A percentile compares a stretch with the other conserved stretches of the same genome.
Conservation (phyloP, 106 monocot species). For the Alisma plantagoaquatica region DNA sequence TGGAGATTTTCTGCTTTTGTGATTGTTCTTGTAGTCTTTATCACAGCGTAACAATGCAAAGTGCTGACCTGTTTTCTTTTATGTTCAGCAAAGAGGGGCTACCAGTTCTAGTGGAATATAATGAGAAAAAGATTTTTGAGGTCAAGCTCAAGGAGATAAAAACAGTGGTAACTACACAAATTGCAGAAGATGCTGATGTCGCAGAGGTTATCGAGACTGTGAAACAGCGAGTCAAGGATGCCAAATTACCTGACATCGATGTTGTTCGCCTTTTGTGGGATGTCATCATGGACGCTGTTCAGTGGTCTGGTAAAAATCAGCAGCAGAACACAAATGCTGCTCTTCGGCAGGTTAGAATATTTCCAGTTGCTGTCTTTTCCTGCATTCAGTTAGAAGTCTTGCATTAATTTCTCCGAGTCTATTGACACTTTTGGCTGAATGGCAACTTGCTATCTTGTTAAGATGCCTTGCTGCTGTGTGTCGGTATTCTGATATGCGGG, state of each 20-base stretch:
- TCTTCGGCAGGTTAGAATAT: constrained; percentile 61
- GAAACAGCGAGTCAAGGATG: constrained; percentile 72
- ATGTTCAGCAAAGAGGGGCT: constrained; percentile 75
- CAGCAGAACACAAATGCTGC: constrained; percentile 96
- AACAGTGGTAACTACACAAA: constrained; percentile 57
- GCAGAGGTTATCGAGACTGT: constrained; percentile 77
- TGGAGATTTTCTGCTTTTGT: no score
- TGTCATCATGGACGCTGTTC: constrained; percentile 94
- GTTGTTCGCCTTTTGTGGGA: constrained; percentile 92
- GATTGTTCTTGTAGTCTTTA: no score
- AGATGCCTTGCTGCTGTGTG: no score
- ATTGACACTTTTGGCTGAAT: no score
- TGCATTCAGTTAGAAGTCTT: no score
- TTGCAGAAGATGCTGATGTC: constrained; percentile 66
- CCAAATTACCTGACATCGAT: constrained; percentile 84
- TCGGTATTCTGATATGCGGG: no score
- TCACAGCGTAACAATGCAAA: no score
- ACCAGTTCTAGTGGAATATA: constrained; percentile 72
- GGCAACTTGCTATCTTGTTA: no score
- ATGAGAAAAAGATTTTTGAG: constrained; percentile 92
- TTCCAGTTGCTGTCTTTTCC: no score
- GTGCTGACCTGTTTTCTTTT: no score
- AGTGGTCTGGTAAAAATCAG: constrained; percentile 99
- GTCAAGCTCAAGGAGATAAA: constrained; percentile 92
- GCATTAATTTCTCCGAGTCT: no score